Percentiles rank a stretch among this genome's conserved stretches.
Evolutionary conservation across 305 asterid genomes (phyloP).

Genomic region (Fraxinus greggii): DNA sequence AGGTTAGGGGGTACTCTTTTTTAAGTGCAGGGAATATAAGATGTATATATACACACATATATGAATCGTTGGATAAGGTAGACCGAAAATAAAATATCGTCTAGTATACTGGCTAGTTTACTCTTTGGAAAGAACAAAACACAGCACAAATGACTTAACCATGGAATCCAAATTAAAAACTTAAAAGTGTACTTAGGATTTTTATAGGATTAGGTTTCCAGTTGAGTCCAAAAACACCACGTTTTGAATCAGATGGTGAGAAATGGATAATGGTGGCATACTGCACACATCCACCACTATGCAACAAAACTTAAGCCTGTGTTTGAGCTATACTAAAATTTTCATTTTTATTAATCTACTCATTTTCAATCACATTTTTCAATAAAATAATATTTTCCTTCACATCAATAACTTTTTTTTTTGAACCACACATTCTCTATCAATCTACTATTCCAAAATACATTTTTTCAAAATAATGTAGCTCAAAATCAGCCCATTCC

Average conservation of each 20-base stretch:
- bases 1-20: constrained; percentile 44
- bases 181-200: not conserved
- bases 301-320: not conserved
- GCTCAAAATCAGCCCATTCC: not conserved
- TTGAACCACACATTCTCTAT: too few relatives aligned
- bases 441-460: too few relatives aligned
- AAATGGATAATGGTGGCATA: not conserved
- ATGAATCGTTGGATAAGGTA: not conserved
- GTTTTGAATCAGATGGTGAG: not conserved
- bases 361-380: too few relatives aligned
- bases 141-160: not conserved
- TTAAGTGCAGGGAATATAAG: constrained; percentile 23
- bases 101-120: not conserved
- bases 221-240: not conserved
- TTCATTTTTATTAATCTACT: too few relatives aligned
- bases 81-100: not conserved
- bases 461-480: too few relatives aligned
- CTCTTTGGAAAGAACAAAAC: not conserved
- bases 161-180: not conserved
- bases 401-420: too few relatives aligned
- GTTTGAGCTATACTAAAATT: too few relatives aligned
- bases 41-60: not conserved
- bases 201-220: not conserved
- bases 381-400: too few relatives aligned
- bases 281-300: not conserved